Evolutionary conservation across 805 yeast species (phyloP).

Genomic region (Saturnispora diversa): DNA sequence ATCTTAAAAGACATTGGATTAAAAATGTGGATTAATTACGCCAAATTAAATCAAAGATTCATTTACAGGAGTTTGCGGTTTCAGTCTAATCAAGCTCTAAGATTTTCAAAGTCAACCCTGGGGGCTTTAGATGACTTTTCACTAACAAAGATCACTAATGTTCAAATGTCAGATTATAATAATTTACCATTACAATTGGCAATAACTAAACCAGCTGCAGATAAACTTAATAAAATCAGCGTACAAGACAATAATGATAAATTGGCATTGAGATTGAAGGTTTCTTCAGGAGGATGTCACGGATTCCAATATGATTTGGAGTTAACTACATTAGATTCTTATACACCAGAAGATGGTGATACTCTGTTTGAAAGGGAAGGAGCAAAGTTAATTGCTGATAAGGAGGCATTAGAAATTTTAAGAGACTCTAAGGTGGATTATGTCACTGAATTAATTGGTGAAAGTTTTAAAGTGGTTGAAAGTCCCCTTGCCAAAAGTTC

Average conservation of each 20-base stretch:
- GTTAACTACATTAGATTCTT: slow-evolving; percentile 34
- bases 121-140: slow-evolving; percentile 22
- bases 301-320: slow-evolving; percentile 87
- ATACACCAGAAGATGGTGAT: slow-evolving; percentile 27
- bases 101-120: slow-evolving; percentile 16
- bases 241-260: slow-evolving; percentile 47
- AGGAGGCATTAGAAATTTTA: slow-evolving; percentile 67
- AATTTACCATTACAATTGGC: slow-evolving; percentile 36
- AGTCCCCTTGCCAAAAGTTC: slow-evolving; percentile 80
- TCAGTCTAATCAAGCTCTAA: slow-evolving; percentile 5
- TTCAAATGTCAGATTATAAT: slow-evolving; percentile 29
- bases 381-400: slow-evolving; percentile 72
- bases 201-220: slow-evolving; percentile 40
- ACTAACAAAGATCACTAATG: slow-evolving; percentile 28
- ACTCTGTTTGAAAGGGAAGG: slow-evolving; percentile 61
- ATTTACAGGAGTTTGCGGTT: not conserved
- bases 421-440: slow-evolving; percentile 84
- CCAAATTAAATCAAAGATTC: not conserved
- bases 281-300: slow-evolving; percentile 97
- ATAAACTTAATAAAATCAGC: slow-evolving; percentile 46
- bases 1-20: too few species aligned
- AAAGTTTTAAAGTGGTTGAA: slow-evolving; percentile 84
- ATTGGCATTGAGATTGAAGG: slow-evolving; percentile 62
- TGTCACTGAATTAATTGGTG: slow-evolving; percentile 87
- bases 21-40: not conserved